Evolutionary conservation across 2,329 filamentous ascomycete species (phyloP).

Genomic region (Aspergillus hiratsukae): DNA sequence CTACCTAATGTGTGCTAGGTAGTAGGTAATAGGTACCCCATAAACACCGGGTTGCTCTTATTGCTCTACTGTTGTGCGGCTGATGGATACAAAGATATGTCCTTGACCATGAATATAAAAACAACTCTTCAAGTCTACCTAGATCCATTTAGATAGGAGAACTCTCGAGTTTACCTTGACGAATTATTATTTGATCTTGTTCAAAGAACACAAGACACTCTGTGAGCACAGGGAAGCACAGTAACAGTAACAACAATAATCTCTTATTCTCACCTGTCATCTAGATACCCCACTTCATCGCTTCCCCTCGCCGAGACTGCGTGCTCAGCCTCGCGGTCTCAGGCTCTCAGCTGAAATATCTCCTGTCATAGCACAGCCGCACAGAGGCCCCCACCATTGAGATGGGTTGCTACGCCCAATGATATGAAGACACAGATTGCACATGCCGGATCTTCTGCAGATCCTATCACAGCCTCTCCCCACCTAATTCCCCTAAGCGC

Average conservation of each 20-base stretch:
- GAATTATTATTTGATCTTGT: too few species aligned
- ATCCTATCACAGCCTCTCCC: conserved; percentile 6
- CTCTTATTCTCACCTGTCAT: background rate
- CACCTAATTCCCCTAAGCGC: conserved; percentile 5
- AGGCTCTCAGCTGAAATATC: background rate
- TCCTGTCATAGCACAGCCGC: background rate
- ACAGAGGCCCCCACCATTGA: background rate
- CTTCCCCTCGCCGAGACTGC: background rate
- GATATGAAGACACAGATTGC: background rate
- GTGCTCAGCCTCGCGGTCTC: background rate
- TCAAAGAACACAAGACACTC: background rate
- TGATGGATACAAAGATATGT: background rate
- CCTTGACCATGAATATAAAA: too few species aligned
- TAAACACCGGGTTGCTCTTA: background rate
- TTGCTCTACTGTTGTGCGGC: background rate
- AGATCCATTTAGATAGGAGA: background rate
- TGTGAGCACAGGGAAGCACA: too few species aligned
- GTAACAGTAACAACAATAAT: too few species aligned
- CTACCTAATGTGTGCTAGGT: background rate
- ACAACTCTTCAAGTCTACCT: too few species aligned
- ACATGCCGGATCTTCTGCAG: conserved; percentile 3
- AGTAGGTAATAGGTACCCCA: too few species aligned
- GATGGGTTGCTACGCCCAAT: too few species aligned
- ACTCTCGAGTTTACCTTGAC: too few species aligned
- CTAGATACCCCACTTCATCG: background rate